Conservation (phyloP, 169 alveolate species). For the Plasmodium coatneyi region DNA sequence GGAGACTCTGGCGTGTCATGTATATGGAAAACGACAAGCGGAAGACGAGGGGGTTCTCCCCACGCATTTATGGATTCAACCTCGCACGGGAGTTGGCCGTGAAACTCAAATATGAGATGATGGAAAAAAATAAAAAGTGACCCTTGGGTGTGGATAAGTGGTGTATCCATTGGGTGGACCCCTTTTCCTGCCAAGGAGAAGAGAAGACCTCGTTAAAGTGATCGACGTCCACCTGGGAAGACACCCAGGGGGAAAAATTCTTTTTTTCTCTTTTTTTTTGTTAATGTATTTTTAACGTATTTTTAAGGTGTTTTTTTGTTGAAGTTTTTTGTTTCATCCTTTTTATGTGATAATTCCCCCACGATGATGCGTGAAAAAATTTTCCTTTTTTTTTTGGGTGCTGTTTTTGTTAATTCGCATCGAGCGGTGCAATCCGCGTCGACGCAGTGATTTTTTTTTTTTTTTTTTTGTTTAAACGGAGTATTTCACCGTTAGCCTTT, state of each 20-base stretch:
- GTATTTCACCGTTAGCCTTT: neutral
- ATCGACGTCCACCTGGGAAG: neutral
- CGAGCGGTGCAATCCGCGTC: neutral
- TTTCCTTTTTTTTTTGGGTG: neutral
- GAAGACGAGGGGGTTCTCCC: slow-evolving; percentile 69
- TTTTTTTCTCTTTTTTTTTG: neutral
- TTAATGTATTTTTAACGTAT: neutral
- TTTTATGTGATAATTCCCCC: neutral
- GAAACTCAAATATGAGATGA: slow-evolving; percentile 69
- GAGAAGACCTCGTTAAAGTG: neutral
- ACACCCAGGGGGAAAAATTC: neutral
- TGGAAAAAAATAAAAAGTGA: slow-evolving; percentile 57
- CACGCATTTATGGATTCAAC: slow-evolving; percentile 68
- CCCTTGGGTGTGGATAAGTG: too few species aligned
- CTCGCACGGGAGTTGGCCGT: slow-evolving; percentile 68
- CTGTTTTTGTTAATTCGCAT: neutral
- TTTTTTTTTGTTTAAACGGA: neutral
- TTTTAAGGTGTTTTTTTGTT: neutral
- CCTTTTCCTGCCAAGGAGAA: neutral
- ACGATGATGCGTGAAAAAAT: neutral
- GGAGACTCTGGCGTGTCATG: slow-evolving; percentile 74
- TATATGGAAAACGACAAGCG: slow-evolving; percentile 71
- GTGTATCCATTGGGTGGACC: neutral
- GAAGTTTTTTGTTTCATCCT: neutral
- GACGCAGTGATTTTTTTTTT: neutral